Evolutionary conservation across 108 stramenopile genomes (phyloP).

Genomic region (Halocafeteria seosinensis): DNA sequence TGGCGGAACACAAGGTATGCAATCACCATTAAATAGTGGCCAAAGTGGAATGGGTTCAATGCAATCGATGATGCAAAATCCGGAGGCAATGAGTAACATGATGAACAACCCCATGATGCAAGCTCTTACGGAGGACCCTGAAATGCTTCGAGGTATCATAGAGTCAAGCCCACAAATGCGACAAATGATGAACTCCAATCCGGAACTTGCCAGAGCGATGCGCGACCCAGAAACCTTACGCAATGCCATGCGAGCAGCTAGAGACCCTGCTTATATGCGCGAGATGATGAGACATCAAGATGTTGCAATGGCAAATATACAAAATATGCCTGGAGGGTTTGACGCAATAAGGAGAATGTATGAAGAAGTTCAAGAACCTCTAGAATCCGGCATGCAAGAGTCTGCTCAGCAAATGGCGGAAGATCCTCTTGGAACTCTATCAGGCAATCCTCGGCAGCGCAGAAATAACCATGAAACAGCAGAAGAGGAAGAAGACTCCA

Average conservation of each 20-base stretch:
- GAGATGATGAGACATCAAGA: conserved; percentile 76
- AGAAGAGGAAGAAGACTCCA: too few relatives aligned
- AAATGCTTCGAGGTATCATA: conserved; percentile 65
- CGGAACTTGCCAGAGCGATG: conserved; percentile 61
- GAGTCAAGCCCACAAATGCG: conserved; percentile 74
- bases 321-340: conserved; percentile 82
- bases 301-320: conserved; percentile 75
- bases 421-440: too few relatives aligned
- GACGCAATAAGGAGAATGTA: conserved; percentile 75
- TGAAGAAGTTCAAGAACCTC: conserved; percentile 56
- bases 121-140: conserved; percentile 61
- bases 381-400: conserved; percentile 2
- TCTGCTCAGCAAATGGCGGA: too few relatives aligned
- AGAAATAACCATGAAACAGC: too few relatives aligned
- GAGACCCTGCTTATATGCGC: conserved; percentile 61
- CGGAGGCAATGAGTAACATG: too few relatives aligned
- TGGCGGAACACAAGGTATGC: too few relatives aligned
- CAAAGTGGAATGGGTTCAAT: too few relatives aligned
- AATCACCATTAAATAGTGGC: too few relatives aligned
- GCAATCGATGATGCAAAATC: too few relatives aligned
- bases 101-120: conserved; percentile 65
- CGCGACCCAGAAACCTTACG: conserved; percentile 68
- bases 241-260: conserved; percentile 73
- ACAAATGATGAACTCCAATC: conserved; percentile 60
- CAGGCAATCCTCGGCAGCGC: too few relatives aligned